Conservation (phyloP, 2,329 filamentous ascomycete genomes). For the Xylariales sp. region DNA sequence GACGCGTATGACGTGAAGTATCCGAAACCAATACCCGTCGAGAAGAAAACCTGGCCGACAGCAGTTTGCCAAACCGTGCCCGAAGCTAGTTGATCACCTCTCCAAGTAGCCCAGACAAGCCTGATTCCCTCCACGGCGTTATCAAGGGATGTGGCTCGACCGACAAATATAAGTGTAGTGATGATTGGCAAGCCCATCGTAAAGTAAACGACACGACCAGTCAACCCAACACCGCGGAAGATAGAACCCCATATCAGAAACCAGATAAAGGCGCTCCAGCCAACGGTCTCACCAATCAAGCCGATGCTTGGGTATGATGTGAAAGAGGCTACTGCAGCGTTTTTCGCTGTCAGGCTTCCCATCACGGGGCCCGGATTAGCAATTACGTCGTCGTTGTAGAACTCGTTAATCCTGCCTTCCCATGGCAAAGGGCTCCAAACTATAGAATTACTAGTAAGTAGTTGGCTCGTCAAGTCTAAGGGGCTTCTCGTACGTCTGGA, state of each 20-base stretch:
- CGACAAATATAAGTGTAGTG: constrained; percentile 67
- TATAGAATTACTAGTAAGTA: constrained; percentile 3
- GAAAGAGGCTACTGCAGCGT: constrained; percentile 52
- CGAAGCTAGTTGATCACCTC: constrained; percentile 60
- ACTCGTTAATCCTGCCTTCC: constrained; percentile 62
- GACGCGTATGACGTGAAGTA: constrained; percentile 70
- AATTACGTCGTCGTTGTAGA: constrained; percentile 57
- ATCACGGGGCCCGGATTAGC: constrained; percentile 18
- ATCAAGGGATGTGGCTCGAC: constrained; percentile 63
- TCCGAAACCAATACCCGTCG: constrained; percentile 68
- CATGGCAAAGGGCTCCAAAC: constrained; percentile 60
- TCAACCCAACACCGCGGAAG: constrained; percentile 67
- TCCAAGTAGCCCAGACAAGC: constrained; percentile 60
- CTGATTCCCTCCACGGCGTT: constrained; percentile 65
- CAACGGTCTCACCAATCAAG: constrained; percentile 67
- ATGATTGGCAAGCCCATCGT: constrained; percentile 71
- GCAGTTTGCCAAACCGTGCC: constrained; percentile 70
- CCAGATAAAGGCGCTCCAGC: constrained; percentile 69
- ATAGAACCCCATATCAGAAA: constrained; percentile 70
- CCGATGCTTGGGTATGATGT: constrained; percentile 59
- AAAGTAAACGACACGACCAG: constrained; percentile 69
- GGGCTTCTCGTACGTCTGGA: neutral
- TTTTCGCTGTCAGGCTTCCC: constrained; percentile 19
- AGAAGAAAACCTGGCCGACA: constrained; percentile 70
- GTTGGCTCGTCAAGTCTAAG: neutral